Base-by-base conservation (phyloP, 23 red algal species). In the Cyanidiococcus yangmingshanensis region DNA sequence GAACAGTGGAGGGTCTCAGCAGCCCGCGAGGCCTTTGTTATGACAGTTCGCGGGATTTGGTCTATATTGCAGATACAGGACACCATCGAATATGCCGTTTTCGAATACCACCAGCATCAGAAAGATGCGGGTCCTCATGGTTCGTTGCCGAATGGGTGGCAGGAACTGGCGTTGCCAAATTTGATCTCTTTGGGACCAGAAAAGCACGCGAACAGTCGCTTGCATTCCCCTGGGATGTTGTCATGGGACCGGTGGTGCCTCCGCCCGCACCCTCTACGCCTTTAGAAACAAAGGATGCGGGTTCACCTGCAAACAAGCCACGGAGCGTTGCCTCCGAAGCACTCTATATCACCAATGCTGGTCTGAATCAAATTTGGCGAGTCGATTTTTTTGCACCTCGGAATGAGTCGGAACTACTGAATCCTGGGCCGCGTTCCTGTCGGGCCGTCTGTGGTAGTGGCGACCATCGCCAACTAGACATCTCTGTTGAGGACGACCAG, bases 391-490 rank as follows among this genome's bases (percentile, higher is more conserved):
- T 32, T 30, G n/a, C n/a, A 29, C 7, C 15, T 27, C 63, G 7
- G 27, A 54, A 7, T 29, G 63, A 7, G 12, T 12, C 63, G 32
- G 63, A 25, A 3, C 7, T 12, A 29, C 7, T 35, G 63, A 12
- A 71, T 54, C 63, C 63, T 25, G 63, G 12, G 63, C 63, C 63
- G 63, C 63, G 63, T 29, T 71, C 63, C n/a, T 71, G 63, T 29
- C 63, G 63, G 32, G 63, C 63, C 3, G 63, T 35, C 7, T 71
- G 63, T 30, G 63, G 63, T 35, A 35, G 63, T 29, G 63, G 63
- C 27, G 63, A 71, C 27, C 63, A 71, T 25, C 21, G n/a, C n/a
- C 63, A 71, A 71, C 63, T 32, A 29, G 63, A 71, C 27, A 71
- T 71, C 63, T 27, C 63, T 2, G 7, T 3, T 12, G 63, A 7